A percentile compares a stretch with the other conserved stretches of the same genome.
These are phyloP conservation scores for Saccharomyces hybrid DNA, from an alignment of 1,139 yeast genomes.

Conservation along the genomic window DNA sequence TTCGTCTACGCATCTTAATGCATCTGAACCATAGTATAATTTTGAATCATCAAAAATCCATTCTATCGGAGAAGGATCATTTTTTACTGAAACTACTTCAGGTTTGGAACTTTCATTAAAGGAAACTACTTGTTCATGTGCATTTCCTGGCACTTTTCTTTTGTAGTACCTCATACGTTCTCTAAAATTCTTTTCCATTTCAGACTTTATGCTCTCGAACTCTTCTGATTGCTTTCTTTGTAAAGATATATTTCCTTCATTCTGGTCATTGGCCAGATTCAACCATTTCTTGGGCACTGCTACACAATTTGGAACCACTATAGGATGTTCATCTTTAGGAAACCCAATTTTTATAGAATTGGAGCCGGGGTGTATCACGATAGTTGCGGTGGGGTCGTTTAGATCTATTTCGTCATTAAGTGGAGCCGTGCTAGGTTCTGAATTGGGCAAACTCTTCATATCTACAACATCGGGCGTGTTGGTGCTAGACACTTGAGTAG, in stretches of 20 bases:
- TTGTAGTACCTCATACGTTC: slow-evolving; percentile 92
- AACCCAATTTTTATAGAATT: slow-evolving; percentile 69
- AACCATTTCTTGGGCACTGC: slow-evolving; percentile 44
- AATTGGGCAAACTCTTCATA: not conserved
- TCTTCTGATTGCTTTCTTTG: slow-evolving; percentile 28
- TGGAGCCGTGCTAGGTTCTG: slow-evolving; percentile 3
- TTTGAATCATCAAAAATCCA: slow-evolving; percentile 45
- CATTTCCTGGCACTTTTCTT: slow-evolving; percentile 76
- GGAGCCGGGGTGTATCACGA: slow-evolving; percentile 88
- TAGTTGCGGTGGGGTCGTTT: slow-evolving; percentile 50
- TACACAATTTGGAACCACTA: slow-evolving; percentile 63
- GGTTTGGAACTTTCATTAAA: slow-evolving; percentile 61
- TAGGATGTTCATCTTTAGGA: slow-evolving; percentile 76
- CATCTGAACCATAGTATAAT: slow-evolving; percentile 59
- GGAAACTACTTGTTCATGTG: slow-evolving; percentile 71
- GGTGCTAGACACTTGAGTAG: slow-evolving; percentile 3
- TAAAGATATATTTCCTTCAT: slow-evolving; percentile 26
- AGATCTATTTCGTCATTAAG: slow-evolving; percentile 32
- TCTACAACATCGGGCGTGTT: slow-evolving; percentile 5
- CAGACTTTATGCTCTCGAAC: slow-evolving; percentile 42
- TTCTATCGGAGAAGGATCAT: slow-evolving; percentile 64
- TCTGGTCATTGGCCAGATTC: slow-evolving; percentile 8
- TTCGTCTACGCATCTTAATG: slow-evolving; percentile 44
- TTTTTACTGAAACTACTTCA: slow-evolving; percentile 70
- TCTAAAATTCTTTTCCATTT: slow-evolving; percentile 62